phyloP scores from a whole-genome alignment of 805 yeast genomes.

The Wickerhamomyces silvicola region DNA sequence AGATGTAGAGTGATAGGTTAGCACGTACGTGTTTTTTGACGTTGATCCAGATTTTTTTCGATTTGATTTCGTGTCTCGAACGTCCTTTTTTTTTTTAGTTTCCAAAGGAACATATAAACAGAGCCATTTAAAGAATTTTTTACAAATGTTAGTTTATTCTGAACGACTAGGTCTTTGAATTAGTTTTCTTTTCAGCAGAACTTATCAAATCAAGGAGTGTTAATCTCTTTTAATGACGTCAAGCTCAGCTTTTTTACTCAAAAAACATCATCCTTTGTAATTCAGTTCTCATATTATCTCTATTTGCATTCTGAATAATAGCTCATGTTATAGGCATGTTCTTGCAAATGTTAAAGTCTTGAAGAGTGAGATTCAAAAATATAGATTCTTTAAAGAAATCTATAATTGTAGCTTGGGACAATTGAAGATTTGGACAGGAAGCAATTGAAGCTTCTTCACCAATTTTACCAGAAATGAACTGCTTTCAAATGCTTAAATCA shows the following conservation, averaged over 20 bases:
- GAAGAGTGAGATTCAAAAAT: slow-evolving; percentile 15
- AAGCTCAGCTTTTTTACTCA: slow-evolving; percentile 57
- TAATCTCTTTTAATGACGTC: slow-evolving; percentile 28
- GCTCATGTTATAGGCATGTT: slow-evolving; percentile 17
- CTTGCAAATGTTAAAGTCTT: slow-evolving; percentile 24
- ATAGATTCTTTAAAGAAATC: slow-evolving; percentile 13
- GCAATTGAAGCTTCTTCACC: slow-evolving; percentile 12
- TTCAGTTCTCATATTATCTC: slow-evolving; percentile 31
- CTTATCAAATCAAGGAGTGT: too few relatives aligned
- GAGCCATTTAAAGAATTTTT: too few relatives aligned
- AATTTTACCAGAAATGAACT: slow-evolving; percentile 34
- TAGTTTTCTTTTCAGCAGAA: too few relatives aligned
- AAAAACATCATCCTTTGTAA: slow-evolving; percentile 50
- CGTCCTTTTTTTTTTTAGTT: too few relatives aligned
- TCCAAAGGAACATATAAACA: too few relatives aligned
- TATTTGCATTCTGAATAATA: slow-evolving; percentile 5
- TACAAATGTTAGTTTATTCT: too few relatives aligned
- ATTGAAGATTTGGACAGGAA: slow-evolving; percentile 8
- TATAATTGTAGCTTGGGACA: slow-evolving; percentile 13
- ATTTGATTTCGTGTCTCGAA: too few relatives aligned
- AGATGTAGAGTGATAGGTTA: too few relatives aligned
- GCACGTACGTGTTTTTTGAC: too few relatives aligned
- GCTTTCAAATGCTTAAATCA: slow-evolving; percentile 52
- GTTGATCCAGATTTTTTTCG: too few relatives aligned
- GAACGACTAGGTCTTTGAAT: too few relatives aligned